Evolutionary conservation across 2,329 filamentous ascomycete genomes (phyloP), one percentile per base, ranked within the genome.

Genomic region (Ceratocystis alfenasii): DNA sequence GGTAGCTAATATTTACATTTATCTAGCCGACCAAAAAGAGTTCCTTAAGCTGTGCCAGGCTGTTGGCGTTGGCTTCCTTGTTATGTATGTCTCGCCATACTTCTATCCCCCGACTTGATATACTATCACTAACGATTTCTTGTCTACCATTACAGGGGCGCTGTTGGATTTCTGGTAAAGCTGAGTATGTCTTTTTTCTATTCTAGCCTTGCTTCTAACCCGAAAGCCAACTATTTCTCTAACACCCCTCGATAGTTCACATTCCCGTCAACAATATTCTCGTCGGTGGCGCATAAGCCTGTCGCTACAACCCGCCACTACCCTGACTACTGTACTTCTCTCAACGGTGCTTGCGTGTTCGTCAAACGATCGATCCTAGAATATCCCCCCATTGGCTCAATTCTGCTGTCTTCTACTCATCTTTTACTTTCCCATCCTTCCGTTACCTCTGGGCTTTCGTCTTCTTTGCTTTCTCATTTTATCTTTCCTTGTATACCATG

Each of bases 251-350:
- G 53, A 2, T 20, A 86, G 83, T 87, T 69, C 85, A 87, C 74
- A 86, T 87, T 62, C 85, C 85, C 69, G 81, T 88, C 69, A 87
- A 87, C 80, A 84, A 87, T 74, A 83, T 87, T 68, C 80, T 88
- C 67, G 85, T 88, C 69, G 84, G 83, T 68, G 84, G 82, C 74
- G 84, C 84, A 74, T 87, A 82, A 77, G 36, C 25, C 28, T 28
- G 25, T 57, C 12, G n/a, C 5, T 55, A 28, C 22, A 15, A 41
- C 10, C 3, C 36, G 36, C 36, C 10, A 41, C 10, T 41, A 41
- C 36, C 36, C 0, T 41, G 12, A 41, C 36, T 41, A 15, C 36
- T 12, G 10, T 15, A 41, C 36, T 10, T 15, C 3, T 41, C 10
- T 41, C 10, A 41, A 41, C 10, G 36, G 36, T 41, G 36, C 36